A percentile compares a stretch with the other conserved stretches of the same genome.
phyloP scores from a whole-genome alignment of 2,329 filamentous ascomycete species.

The Aspergillus flavus region DNA sequence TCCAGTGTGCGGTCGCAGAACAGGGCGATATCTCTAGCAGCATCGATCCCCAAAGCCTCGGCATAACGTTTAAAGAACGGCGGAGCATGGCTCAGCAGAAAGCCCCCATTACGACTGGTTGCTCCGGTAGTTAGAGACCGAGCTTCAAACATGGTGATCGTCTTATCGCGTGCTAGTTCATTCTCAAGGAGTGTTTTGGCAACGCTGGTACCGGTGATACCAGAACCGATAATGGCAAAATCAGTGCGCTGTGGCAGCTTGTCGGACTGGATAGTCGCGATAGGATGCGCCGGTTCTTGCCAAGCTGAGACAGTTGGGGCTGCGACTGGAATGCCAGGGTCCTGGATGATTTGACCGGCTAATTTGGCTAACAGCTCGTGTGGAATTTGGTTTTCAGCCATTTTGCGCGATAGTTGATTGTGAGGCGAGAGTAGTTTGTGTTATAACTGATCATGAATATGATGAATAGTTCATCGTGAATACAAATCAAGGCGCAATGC shows the following conservation, averaged over 20 bases:
- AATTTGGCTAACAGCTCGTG: not conserved
- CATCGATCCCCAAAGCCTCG: not conserved
- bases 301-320: not conserved
- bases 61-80: not conserved
- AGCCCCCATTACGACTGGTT: slow-evolving; percentile 31
- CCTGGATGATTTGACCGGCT: not conserved
- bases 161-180: slow-evolving; percentile 1
- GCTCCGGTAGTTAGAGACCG: slow-evolving; percentile 27
- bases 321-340: not conserved
- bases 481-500: too few species aligned
- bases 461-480: too few species aligned
- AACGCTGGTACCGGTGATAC: slow-evolving; percentile 30
- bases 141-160: slow-evolving; percentile 28
- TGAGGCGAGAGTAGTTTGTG: not conserved
- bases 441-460: too few species aligned
- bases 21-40: not conserved
- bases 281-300: slow-evolving; percentile 3
- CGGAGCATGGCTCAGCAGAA: slow-evolving; percentile 18
- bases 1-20: not conserved
- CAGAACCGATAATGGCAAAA: slow-evolving; percentile 31
- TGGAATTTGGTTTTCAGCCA: not conserved
- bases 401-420: not conserved
- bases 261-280: not conserved
- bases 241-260: slow-evolving; percentile 22
- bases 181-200: slow-evolving; percentile 25